A percentile compares a stretch with the other conserved stretches of the same genome.
Conservation (phyloP, 2,329 filamentous ascomycete genomes). For the Scytalidium sp. region DNA sequence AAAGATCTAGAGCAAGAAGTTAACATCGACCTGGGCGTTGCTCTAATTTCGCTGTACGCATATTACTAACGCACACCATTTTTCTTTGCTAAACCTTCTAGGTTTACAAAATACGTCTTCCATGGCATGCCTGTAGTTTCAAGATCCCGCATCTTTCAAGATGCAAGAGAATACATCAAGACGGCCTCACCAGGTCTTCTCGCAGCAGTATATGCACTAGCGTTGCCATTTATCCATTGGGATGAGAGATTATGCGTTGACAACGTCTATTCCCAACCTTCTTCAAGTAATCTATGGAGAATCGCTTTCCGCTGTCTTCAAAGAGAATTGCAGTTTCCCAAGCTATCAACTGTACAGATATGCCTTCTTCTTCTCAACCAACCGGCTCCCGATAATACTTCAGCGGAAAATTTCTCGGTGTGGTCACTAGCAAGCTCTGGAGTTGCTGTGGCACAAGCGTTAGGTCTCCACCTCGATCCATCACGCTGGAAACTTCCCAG, state of each 20-base stretch:
- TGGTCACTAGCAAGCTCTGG: neutral
- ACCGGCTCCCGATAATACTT: neutral
- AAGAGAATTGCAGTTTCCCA: neutral
- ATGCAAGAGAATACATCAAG: too few species aligned
- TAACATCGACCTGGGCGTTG: too few species aligned
- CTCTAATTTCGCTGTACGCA: too few species aligned
- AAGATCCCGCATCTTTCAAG: too few species aligned
- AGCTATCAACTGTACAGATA: neutral
- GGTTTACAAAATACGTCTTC: too few species aligned
- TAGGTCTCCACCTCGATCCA: slow-evolving; percentile 1
- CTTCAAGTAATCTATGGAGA: neutral
- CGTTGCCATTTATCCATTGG: neutral
- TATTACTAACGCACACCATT: too few species aligned
- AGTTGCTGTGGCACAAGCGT: neutral
- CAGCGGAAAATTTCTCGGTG: neutral
- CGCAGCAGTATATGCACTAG: neutral
- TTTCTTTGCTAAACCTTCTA: too few species aligned
- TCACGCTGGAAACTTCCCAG: neutral
- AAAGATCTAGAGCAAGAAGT: too few species aligned
- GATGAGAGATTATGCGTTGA: slow-evolving; percentile 1
- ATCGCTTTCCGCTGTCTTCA: neutral
- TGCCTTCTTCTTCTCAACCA: neutral
- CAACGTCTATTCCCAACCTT: neutral
- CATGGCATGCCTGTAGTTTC: too few species aligned
- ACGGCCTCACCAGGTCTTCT: too few species aligned